Percentiles rank a stretch among this genome's conserved stretches.
These are phyloP conservation scores for Nakaseomyces sp. DNA, from an alignment of 1,139 yeast species.

Conservation along the genomic window DNA sequence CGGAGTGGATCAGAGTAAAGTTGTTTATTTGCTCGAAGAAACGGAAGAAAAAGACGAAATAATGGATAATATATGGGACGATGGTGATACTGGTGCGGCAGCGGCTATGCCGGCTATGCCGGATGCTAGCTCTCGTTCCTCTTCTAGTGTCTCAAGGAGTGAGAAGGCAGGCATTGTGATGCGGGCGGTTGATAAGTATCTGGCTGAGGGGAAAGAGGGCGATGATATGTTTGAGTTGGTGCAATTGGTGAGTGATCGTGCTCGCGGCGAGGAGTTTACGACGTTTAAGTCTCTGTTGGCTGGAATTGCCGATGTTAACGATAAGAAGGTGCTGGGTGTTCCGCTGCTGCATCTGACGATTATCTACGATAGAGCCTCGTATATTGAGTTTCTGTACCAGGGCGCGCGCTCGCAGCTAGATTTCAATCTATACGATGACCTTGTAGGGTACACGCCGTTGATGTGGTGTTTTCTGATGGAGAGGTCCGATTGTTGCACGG, in stretches of 20 bases:
- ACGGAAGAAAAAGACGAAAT: background rate
- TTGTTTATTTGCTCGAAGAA: too few relatives aligned
- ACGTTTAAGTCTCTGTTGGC: conserved; percentile 16
- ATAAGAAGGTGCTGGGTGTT: conserved; percentile 16
- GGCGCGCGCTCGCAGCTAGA: conserved; percentile 20
- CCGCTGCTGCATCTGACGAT: conserved; percentile 24
- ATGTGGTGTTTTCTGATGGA: conserved; percentile 42
- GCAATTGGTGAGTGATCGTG: conserved; percentile 17
- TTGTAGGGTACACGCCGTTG: conserved; percentile 39
- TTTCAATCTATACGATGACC: conserved; percentile 33
- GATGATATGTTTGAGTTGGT: conserved; percentile 15
- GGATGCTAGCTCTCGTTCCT: too few relatives aligned
- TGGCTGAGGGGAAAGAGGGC: background rate
- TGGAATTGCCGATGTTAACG: conserved; percentile 17
- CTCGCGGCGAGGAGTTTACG: conserved; percentile 17
- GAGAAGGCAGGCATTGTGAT: background rate
- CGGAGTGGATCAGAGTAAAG: too few relatives aligned
- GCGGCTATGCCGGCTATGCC: too few relatives aligned
- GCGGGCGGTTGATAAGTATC: background rate
- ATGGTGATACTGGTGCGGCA: background rate
- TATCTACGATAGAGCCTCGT: conserved; percentile 23
- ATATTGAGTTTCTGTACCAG: conserved; percentile 35
- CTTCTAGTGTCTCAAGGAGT: background rate
- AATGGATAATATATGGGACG: conserved; percentile 4
- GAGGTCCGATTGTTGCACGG: conserved; percentile 31